phyloP scores from a whole-genome alignment of 768 basidiomycete species.

The Hemileccinum rubropunctum region DNA sequence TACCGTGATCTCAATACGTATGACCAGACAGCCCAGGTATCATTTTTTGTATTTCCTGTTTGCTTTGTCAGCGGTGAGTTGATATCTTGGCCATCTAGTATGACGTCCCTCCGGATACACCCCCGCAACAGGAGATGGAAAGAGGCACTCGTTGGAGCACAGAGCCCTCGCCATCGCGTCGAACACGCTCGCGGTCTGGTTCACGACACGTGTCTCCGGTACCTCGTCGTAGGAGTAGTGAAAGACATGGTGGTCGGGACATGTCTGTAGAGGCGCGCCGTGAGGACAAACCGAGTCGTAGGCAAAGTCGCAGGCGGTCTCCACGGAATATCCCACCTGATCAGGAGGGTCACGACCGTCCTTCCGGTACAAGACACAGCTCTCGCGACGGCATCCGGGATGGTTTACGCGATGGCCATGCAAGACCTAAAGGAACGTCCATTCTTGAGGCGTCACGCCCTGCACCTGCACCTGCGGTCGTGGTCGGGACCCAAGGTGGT shows the following conservation, averaged over 20 bases:
- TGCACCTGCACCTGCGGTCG: too few relatives aligned
- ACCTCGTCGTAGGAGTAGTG: slow-evolving; percentile 4
- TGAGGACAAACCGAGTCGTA: slow-evolving; percentile 1
- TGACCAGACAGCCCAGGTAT: slow-evolving; percentile 81
- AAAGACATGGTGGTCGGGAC: slow-evolving; percentile 1
- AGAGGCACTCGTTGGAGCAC: slow-evolving; percentile 30
- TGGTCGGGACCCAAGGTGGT: background rate
- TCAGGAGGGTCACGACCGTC: background rate
- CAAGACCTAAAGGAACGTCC: background rate
- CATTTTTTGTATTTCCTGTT: background rate
- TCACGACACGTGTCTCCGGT: slow-evolving; percentile 22
- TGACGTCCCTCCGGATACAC: slow-evolving; percentile 45
- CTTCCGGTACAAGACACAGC: background rate
- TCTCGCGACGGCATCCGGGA: background rate
- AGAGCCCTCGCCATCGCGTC: slow-evolving; percentile 18
- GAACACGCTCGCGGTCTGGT: slow-evolving; percentile 26
- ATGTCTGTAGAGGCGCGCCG: slow-evolving; percentile 5
- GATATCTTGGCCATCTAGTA: slow-evolving; percentile 44
- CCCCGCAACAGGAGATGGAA: slow-evolving; percentile 32
- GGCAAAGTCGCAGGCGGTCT: slow-evolving; percentile 2
- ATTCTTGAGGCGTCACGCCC: background rate
- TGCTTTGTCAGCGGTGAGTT: slow-evolving; percentile 3
- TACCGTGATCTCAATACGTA: slow-evolving; percentile 82
- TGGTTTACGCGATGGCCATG: background rate
- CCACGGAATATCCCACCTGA: background rate